Evolutionary conservation across 208 protist genomes (phyloP).

Genomic region (Lotmaria passim): DNA sequence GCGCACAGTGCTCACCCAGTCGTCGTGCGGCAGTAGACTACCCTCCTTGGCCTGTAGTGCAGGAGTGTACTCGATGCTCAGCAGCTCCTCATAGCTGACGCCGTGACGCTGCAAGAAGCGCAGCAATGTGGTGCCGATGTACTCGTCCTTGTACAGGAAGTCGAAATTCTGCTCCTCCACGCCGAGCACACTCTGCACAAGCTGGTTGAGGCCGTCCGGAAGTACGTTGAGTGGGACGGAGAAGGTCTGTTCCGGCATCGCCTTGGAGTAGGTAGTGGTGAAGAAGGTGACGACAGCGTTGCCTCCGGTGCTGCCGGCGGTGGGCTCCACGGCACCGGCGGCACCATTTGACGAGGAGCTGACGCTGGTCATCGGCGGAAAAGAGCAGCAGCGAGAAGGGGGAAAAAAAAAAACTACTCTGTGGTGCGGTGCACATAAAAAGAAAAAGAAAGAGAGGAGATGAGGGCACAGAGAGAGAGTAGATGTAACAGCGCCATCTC

Average conservation of each 20-base stretch:
- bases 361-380: conserved; percentile 11
- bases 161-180: conserved; percentile 64
- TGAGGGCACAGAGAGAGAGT: too few relatives aligned
- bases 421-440: too few relatives aligned
- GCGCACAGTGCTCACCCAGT: conserved; percentile 86
- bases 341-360: background rate
- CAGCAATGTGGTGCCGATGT: conserved; percentile 73
- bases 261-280: conserved; percentile 65
- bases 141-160: conserved; percentile 84
- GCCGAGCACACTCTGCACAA: conserved; percentile 74
- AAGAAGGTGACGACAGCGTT: conserved; percentile 82
- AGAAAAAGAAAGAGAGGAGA: too few relatives aligned
- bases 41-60: conserved; percentile 80
- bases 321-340: background rate
- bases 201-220: conserved; percentile 66
- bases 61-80: conserved; percentile 88
- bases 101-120: conserved; percentile 73
- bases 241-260: conserved; percentile 83
- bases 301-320: conserved; percentile 35
- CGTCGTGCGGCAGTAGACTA: conserved; percentile 83
- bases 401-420: background rate
- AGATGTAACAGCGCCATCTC: too few relatives aligned
- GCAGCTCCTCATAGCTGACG: conserved; percentile 79
- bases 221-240: conserved; percentile 68
- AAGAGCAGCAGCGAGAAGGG: background rate